Base-by-base conservation (phyloP, 345 rosid species). In the Theobroma cacao region DNA sequence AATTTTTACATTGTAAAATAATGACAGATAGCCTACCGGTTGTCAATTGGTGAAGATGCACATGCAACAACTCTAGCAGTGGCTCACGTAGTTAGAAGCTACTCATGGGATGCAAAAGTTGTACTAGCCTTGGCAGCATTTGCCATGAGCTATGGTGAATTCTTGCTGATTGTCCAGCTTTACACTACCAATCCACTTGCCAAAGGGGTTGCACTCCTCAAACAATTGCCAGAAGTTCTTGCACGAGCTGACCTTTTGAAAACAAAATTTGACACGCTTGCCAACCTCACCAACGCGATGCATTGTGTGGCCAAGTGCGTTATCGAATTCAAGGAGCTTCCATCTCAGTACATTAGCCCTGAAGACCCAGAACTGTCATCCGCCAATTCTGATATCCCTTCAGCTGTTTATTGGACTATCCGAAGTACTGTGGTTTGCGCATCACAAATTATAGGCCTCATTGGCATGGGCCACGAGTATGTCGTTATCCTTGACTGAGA, bases 321-420 rank as follows among this genome's bases (percentile, higher is more conserved):
- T 74, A 80, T 90, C 33, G 86, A 83, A 40, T 80, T 90, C 73
- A 81, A 81, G 67, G 87, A 86, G 77, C 88, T 91, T 48, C 89
- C 90, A 0, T 38, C 88, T 7, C 87, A 85, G 28, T 86, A 85
- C 80, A 84, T 87, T 47, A 45, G 82, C 12, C 30, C 71, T 0
- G 89, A 91, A 5, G 31, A 75, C 2, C 82, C 84, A 0, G 88
- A 80, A 48, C 55, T 90, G 67, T 13, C 53, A 3, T 50, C 84
- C 0, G 88, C 86, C 41, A 77, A 75, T 26, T 52, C 88, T 33
- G 84, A 87, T 72, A 82, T 92, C 48, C 94, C 96, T 18, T 83
- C 78, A 1, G 89, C 96, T 24, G 89, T 84, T 56, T 90, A 92
- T 77, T 90, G 94, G 94, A 86, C 88, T 31, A 77, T 89, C 41